Evolutionary conservation across 2,329 filamentous ascomycete species (phyloP), one percentile per base, ranked within the genome.

Genomic region (Salinomyces thailandicus): DNA sequence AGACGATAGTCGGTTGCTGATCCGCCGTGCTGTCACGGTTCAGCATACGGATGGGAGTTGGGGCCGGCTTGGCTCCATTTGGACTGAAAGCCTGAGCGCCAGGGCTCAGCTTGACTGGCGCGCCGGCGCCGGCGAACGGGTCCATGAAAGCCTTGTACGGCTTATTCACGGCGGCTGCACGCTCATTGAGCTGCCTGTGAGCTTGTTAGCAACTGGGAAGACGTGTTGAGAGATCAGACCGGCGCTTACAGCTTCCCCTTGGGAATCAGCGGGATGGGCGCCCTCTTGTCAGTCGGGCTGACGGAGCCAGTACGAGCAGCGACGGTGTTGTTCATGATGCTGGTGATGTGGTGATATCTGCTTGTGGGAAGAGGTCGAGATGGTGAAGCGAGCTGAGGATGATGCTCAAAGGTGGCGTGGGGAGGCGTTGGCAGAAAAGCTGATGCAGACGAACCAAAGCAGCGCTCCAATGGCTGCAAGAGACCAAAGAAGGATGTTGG

Each of bases 11-110:
- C 3, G 38, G 37, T 7, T 18, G 18, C 11, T 38, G 33, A 29
- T 48, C 43, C 19, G 41, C 36, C 2, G 24, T 37, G 41, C 46
- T 49, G 36, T 42, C 37, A 16, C 30, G 38, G 30, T 38, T 38
- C n/a, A 49, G 43, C 27, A 41, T 31, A 18, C 27, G 20, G 20
- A 47, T 38, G 8, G 38, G 42, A 15, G 33, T 18, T n/a, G 40
- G 36, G 9, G n/a, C 18, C 11, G 24, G n/a, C 34, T 41, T 42
- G 20, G 8, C 7, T 15, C 13, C 12, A 16, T 12, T 19, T 16
- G 43, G 37, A 30, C 31, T 35, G 43, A 43, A 39, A 9, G 18
- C 17, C 5, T 15, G 19, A 2, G 42, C 39, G 24, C 13, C 35
- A 18, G 17, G 37, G 20, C 31, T 37, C 18, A 45, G 29, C 37